Evolutionary conservation across 768 basidiomycete genomes (phyloP).

Genomic region (Filobasidium floriforme): DNA sequence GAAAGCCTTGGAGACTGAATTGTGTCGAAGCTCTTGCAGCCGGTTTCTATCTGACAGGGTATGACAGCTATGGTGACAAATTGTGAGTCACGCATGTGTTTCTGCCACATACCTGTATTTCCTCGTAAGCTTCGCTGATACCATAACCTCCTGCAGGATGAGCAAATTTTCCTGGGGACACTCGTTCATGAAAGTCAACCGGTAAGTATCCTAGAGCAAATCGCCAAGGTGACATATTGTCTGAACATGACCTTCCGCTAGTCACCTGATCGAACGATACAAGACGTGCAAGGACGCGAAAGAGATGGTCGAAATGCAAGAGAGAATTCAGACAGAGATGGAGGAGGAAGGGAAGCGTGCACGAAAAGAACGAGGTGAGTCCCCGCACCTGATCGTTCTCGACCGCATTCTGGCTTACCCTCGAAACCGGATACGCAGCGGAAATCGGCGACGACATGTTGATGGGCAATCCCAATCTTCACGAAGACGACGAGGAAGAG

Average conservation of each 20-base stretch:
- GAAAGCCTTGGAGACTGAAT: constrained; percentile 91
- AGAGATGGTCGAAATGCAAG: constrained; percentile 43
- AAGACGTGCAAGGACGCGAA: constrained; percentile 55
- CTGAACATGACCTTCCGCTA: constrained; percentile 32
- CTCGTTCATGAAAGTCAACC: constrained; percentile 78
- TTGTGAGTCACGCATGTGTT: constrained; percentile 46
- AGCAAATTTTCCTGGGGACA: constrained; percentile 84
- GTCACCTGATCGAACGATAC: constrained; percentile 66
- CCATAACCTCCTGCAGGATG: constrained; percentile 44
- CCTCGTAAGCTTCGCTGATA: background rate
- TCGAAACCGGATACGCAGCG: background rate
- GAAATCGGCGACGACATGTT: constrained; percentile 19
- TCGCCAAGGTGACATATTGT: constrained; percentile 24
- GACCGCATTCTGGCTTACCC: background rate
- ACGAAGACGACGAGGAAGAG: constrained; percentile 16
- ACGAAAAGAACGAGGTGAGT: constrained; percentile 33
- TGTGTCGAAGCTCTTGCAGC: constrained; percentile 86
- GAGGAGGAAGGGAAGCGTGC: constrained; percentile 33
- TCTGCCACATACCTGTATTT: background rate
- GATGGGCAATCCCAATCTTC: constrained; percentile 18
- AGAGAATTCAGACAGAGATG: constrained; percentile 42
- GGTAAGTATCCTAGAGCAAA: constrained; percentile 46
- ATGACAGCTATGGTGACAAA: constrained; percentile 68
- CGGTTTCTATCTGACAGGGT: constrained; percentile 87
- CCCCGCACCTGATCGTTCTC: background rate